Conservation (phyloP, 2,329 filamentous ascomycete genomes). For the Phyllosticta citribraziliensis region DNA sequence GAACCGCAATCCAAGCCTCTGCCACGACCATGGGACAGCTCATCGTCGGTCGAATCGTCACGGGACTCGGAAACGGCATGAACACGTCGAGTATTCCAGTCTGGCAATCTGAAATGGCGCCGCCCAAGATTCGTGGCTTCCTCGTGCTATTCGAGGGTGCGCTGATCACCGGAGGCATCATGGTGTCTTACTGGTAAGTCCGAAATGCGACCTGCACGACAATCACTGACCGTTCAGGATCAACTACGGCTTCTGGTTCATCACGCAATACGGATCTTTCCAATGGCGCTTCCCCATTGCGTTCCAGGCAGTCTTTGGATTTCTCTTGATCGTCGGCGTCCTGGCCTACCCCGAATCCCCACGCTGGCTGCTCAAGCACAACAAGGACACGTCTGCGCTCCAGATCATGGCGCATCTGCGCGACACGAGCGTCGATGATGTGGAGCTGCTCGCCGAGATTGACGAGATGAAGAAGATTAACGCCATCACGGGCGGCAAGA, state of each 20-base stretch:
- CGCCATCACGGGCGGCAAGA: constrained; percentile 27
- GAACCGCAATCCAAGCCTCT: constrained; percentile 30
- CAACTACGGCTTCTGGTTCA: constrained; percentile 33
- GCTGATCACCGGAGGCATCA: constrained; percentile 39
- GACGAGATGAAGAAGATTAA: constrained; percentile 50
- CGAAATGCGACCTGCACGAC: not conserved
- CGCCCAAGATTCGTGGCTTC: constrained; percentile 48
- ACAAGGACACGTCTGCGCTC: constrained; percentile 37
- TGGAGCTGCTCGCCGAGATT: constrained; percentile 48
- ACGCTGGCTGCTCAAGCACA: constrained; percentile 24
- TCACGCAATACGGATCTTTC: constrained; percentile 30
- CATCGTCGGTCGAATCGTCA: constrained; percentile 42
- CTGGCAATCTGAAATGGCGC: constrained; percentile 43
- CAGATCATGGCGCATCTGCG: constrained; percentile 40
- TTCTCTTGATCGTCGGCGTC: constrained; percentile 34
- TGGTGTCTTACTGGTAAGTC: constrained; percentile 38
- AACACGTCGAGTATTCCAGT: constrained; percentile 45
- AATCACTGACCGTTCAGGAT: constrained; percentile 18
- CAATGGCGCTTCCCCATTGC: constrained; percentile 43
- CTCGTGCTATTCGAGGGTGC: constrained; percentile 49
- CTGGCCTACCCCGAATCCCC: constrained; percentile 22
- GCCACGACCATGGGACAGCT: constrained; percentile 31
- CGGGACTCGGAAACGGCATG: constrained; percentile 45
- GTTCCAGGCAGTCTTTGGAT: constrained; percentile 40
- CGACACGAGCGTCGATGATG: constrained; percentile 38